Base-by-base conservation (phyloP, 306 rosid genomes). In the Vigna unguiculata region DNA sequence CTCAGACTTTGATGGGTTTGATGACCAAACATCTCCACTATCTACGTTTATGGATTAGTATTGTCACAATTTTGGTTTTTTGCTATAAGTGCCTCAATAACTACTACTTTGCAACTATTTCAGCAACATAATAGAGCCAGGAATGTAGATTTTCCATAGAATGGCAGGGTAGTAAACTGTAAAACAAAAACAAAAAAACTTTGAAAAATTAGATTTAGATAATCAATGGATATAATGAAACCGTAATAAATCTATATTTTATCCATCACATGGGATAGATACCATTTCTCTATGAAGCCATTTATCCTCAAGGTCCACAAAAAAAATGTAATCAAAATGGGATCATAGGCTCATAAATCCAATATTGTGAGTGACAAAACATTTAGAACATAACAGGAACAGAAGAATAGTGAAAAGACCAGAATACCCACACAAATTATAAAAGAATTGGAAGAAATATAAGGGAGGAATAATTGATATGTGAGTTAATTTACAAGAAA, bases 401-500 rank as follows among this genome's bases (percentile, higher is more conserved):
- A 49, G 2, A 69, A 48, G 2, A 69, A 48, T 16, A 61, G 66
- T 41, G 13, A 60, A 69, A 51, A 49, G 34, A 52, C 36, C 72
- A 61, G 4, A 51, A 59, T n/a, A 30, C 46, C 25, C 58, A 62
- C 32, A 62, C 49, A 71, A 46, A 52, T 53, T 51, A 20, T 22
- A 71, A 38, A 22, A 9, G 14, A 30, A 60, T 14, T 1, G n/a
- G 40, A 63, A 25, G 36, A 71, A 71, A 13, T 53, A 34, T 2
- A 60, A 25, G 16, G 61, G 12, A 24, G 57, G 25, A 64, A 71
- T 17, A 54, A 71, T 22, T 43, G 51, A 36, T 4, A 28, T 40
- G 16, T 64, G 36, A 19, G 49, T 22, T 69, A 52, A 75, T 69
- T 62, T 47, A 76, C 76, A 75, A 75, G 7, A 30, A 64, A 80